A percentile compares a stretch with the other conserved stretches of the same genome.
Evolutionary conservation across 2,329 filamentous ascomycete genomes (phyloP).

Genomic region (Claviceps quebecensis): DNA sequence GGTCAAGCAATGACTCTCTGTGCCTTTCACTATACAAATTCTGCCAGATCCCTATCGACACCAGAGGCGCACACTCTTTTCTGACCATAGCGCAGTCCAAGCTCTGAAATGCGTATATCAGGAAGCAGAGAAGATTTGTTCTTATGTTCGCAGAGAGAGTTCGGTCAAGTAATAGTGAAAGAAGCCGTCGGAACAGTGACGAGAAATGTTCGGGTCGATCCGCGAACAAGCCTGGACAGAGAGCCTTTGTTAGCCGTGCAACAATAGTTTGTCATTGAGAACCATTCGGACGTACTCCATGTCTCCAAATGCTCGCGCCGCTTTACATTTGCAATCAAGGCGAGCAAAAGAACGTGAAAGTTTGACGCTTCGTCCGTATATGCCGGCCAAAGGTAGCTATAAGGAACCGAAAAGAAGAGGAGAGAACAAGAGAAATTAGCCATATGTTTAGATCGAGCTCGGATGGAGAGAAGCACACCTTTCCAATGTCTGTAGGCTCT

Average conservation of each 20-base stretch:
- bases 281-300: constrained; percentile 49
- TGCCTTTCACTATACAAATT: constrained; percentile 68
- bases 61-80: constrained; percentile 90
- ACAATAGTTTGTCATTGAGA: constrained; percentile 1
- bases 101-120: constrained; percentile 87
- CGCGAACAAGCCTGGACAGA: constrained; percentile 52
- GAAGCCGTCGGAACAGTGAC: constrained; percentile 71
- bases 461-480: constrained; percentile 31
- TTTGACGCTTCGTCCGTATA: constrained; percentile 84
- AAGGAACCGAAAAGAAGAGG: background rate
- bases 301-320: constrained; percentile 72
- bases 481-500: constrained; percentile 83
- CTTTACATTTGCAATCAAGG: constrained; percentile 77
- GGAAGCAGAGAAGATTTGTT: constrained; percentile 74
- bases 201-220: constrained; percentile 73
- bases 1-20: constrained; percentile 59
- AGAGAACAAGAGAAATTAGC: background rate
- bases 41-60: constrained; percentile 93
- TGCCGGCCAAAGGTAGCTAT: constrained; percentile 83
- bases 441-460: background rate
- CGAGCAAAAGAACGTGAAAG: constrained; percentile 77
- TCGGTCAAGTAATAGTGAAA: constrained; percentile 70
- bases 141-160: constrained; percentile 53
- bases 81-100: constrained; percentile 78
- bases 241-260: constrained; percentile 7